Conservation (phyloP, 352 stramenopile species). For the Globisporangium middletonii region DNA sequence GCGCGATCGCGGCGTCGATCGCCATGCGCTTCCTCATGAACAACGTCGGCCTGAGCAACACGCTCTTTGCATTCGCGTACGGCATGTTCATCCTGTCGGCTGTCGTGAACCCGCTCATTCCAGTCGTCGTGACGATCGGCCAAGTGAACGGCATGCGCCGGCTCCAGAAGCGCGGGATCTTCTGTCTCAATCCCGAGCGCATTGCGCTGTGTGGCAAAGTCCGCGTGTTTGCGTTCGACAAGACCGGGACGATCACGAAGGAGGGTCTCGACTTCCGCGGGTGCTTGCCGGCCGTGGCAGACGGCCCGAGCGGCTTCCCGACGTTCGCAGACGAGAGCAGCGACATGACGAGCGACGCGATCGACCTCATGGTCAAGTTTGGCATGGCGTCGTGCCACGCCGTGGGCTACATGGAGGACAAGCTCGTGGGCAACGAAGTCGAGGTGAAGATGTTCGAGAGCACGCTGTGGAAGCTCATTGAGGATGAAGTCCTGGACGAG, state of each 20-base stretch:
- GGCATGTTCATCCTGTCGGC: slow-evolving; percentile 55
- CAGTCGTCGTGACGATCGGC: slow-evolving; percentile 70
- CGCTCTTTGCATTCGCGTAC: slow-evolving; percentile 42
- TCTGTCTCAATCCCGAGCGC: slow-evolving; percentile 58
- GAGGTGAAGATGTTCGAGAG: slow-evolving; percentile 69
- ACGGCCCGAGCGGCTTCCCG: background rate
- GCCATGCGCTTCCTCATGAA: slow-evolving; percentile 39
- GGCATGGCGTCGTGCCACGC: slow-evolving; percentile 66
- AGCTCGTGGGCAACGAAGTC: slow-evolving; percentile 70
- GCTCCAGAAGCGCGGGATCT: slow-evolving; percentile 47
- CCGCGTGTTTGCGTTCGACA: slow-evolving; percentile 80
- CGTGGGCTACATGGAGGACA: slow-evolving; percentile 33
- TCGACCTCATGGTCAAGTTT: slow-evolving; percentile 19
- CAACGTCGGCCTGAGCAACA: slow-evolving; percentile 49
- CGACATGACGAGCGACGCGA: slow-evolving; percentile 10
- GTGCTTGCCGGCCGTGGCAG: slow-evolving; percentile 2
- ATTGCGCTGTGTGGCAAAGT: slow-evolving; percentile 84
- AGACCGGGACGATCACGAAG: slow-evolving; percentile 84
- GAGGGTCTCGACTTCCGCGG: slow-evolving; percentile 69
- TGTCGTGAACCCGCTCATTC: slow-evolving; percentile 64
- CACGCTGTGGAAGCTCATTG: slow-evolving; percentile 35
- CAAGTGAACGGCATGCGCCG: slow-evolving; percentile 65
- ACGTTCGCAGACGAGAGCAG: slow-evolving; percentile 11
- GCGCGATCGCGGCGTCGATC: slow-evolving; percentile 37
- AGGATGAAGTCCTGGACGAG: slow-evolving; percentile 22